These are phyloP conservation scores for Coemansia javaensis DNA, from an alignment of 192 early-diverging fungal genomes.

Conservation along the genomic window DNA sequence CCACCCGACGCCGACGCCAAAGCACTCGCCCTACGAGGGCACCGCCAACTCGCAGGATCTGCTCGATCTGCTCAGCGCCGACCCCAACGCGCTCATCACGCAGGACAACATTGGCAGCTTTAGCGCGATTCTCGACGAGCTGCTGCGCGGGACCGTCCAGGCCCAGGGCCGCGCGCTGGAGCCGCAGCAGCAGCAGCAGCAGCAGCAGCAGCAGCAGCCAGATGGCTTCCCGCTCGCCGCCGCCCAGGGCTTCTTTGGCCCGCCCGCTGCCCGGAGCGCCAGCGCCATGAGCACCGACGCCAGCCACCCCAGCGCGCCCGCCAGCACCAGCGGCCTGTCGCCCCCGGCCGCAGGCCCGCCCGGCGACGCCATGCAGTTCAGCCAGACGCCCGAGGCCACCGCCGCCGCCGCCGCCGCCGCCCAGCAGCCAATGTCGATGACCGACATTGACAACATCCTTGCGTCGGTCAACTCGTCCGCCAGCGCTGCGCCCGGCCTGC, in stretches of 20 bases:
- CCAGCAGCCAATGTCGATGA: constrained; percentile 3
- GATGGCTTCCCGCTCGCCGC: too few relatives aligned
- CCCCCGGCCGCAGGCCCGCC: too few relatives aligned
- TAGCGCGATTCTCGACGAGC: constrained; percentile 27
- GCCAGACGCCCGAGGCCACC: constrained; percentile 19
- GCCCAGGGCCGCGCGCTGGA: constrained; percentile 6
- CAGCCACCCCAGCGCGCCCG: not conserved
- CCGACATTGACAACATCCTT: constrained; percentile 14
- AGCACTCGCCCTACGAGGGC: constrained; percentile 42
- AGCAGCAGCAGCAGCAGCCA: too few relatives aligned
- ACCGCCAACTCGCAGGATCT: constrained; percentile 24
- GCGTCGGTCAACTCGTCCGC: constrained; percentile 7
- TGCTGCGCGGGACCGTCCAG: constrained; percentile 12
- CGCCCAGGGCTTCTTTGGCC: too few relatives aligned
- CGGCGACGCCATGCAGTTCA: constrained; percentile 10
- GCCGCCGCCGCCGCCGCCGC: not conserved
- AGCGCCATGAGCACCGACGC: constrained; percentile 7
- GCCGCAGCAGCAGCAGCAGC: too few relatives aligned
- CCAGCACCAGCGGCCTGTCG: too few relatives aligned
- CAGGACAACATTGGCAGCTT: constrained; percentile 33
- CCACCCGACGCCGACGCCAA: constrained; percentile 47
- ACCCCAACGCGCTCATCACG: constrained; percentile 39
- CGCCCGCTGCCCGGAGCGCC: not conserved
- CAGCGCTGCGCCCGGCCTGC: not conserved
- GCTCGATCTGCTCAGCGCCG: constrained; percentile 21